Base-by-base conservation (phyloP, 768 basidiomycete genomes). In the Mycena haematopus region DNA sequence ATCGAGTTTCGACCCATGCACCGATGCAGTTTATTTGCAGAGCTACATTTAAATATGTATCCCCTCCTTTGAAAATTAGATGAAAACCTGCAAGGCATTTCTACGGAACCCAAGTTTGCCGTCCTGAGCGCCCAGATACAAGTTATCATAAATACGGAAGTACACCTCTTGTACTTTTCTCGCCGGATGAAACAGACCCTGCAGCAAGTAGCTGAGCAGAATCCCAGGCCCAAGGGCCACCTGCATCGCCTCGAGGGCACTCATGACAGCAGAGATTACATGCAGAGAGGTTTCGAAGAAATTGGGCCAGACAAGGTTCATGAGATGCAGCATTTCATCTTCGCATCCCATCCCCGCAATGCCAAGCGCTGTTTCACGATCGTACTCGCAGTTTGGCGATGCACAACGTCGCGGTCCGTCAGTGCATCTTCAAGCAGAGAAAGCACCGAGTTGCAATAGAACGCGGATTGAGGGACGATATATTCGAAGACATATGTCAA, bases 401-500 rank as follows among this genome's bases (percentile, higher is more conserved):
- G 97, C 22, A 99, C 97, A 53, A 96, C 90, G 74, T 99, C 97
- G 54, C 97, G 91, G 73, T 99, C 97, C 29, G 96, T 99, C 38
- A 99, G 84, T 3, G 97, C 97, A 68, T 99, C 97, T 76, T 99
- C 96, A 35, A 99, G 87, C 86, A 98, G 92, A 11, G 95, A 94
- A 53, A 99, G 91, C 33, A 98, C 95, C 0, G 95, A 96, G 76
- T 98, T 93, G 72, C 90, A 91, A 74, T 99, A 99, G 78, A 96
- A 96, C 17, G 87, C 95, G 53, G 96, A 96, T 78, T 92, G 97
- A 44, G 88, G 93, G 2, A 97, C 97, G 68, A 99, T 95, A 71
- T 99, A 99, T 82, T 99, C 97, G 73, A 99, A 99, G 57, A 99
- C 93, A 84, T 98, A 99, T 0, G 97, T 94, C 21, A 99, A 83